Conservation (phyloP, 2,329 filamentous ascomycete genomes). For the Arthrobotrys pseudoclavata region DNA sequence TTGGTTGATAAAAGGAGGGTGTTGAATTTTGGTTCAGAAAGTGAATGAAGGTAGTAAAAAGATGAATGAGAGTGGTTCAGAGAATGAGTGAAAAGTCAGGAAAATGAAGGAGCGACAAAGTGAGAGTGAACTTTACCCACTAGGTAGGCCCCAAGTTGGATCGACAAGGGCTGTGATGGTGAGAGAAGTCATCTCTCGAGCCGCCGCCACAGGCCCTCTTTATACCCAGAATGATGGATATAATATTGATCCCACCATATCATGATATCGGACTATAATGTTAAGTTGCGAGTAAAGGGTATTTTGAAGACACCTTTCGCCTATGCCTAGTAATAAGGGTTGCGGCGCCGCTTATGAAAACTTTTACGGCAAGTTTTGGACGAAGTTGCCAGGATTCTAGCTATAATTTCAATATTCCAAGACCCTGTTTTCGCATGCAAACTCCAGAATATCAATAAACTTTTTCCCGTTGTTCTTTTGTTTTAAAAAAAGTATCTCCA, state of each 20-base stretch:
- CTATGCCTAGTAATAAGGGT: neutral
- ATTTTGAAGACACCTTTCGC: neutral
- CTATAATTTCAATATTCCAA: neutral
- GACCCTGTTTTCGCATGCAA: neutral
- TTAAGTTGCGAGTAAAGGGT: neutral
- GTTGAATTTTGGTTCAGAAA: neutral
- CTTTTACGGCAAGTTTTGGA: neutral
- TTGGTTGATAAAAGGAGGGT: neutral
- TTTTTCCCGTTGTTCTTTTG: neutral
- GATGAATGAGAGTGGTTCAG: neutral
- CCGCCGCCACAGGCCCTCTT: neutral
- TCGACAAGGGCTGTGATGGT: constrained; percentile 12
- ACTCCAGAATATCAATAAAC: neutral
- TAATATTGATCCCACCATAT: neutral
- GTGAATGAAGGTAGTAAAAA: neutral
- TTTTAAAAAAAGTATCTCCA: neutral
- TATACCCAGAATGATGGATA: neutral
- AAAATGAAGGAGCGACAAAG: neutral
- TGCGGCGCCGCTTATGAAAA: neutral
- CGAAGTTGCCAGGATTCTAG: neutral
- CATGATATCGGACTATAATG: neutral
- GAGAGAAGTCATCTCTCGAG: neutral
- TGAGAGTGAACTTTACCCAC: neutral
- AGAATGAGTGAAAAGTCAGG: neutral
- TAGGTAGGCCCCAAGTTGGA: neutral